phyloP scores from a whole-genome alignment of 345 rosid species.

The Crucihimalaya himalaica region DNA sequence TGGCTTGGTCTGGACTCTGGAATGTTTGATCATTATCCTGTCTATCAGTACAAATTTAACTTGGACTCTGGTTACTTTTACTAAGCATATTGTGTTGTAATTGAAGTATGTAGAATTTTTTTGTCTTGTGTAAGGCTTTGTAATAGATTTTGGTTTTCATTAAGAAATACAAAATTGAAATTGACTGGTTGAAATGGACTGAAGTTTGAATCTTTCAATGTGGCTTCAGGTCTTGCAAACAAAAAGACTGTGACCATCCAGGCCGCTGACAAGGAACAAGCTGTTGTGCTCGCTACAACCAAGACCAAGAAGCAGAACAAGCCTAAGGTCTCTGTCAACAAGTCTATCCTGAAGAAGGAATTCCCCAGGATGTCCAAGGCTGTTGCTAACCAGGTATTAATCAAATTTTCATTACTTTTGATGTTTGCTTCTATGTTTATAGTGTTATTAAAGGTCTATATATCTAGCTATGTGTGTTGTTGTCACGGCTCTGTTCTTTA shows the following conservation, averaged over 20 bases:
- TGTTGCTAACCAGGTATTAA: slow-evolving; percentile 60
- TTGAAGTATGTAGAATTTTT: not conserved
- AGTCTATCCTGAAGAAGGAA: slow-evolving; percentile 68
- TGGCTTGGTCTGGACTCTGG: too few relatives aligned
- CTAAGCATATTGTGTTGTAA: not conserved
- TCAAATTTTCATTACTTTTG: not conserved
- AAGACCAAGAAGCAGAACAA: slow-evolving; percentile 89
- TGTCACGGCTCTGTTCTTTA: not conserved
- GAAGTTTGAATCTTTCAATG: not conserved
- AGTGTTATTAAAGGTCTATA: not conserved
- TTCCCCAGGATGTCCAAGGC: slow-evolving; percentile 77
- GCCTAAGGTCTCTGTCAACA: slow-evolving; percentile 65
- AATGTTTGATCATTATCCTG: too few relatives aligned
- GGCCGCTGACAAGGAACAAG: slow-evolving; percentile 61
- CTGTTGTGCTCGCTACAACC: slow-evolving; percentile 66
- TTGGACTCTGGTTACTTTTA: not conserved
- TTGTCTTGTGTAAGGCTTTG: not conserved
- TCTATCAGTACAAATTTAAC: too few relatives aligned
- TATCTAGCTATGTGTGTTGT: not conserved
- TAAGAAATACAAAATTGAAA: not conserved
- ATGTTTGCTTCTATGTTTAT: not conserved
- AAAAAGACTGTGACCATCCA: slow-evolving; percentile 77
- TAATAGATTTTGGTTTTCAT: not conserved
- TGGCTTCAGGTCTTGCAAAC: slow-evolving; percentile 72
- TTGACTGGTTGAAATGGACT: not conserved